Conservation (phyloP, 352 stramenopile species). For the Phytophthora hibernalis region DNA sequence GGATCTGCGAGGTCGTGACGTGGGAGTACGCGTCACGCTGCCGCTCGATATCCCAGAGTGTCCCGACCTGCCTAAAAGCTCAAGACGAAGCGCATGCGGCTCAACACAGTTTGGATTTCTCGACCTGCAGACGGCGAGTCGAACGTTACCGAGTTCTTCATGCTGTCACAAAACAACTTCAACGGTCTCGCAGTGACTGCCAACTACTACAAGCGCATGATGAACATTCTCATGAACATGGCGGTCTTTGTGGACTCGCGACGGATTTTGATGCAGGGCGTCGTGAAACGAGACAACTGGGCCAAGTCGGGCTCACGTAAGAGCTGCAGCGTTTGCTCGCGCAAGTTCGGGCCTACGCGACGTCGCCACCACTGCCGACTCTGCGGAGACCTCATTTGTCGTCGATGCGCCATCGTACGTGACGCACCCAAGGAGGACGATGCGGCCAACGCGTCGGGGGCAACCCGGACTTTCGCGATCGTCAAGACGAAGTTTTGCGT, state of each 20-base stretch:
- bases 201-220: constrained; percentile 62
- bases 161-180: constrained; percentile 68
- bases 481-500: constrained; percentile 79
- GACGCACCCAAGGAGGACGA: constrained; percentile 48
- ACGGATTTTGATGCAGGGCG: constrained; percentile 61
- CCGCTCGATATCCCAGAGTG: constrained; percentile 75
- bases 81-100: constrained; percentile 66
- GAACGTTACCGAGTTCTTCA: constrained; percentile 67
- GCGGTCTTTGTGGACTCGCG: constrained; percentile 62
- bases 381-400: constrained; percentile 83
- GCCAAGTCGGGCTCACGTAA: constrained; percentile 53
- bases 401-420: constrained; percentile 69
- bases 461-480: constrained; percentile 57
- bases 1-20: constrained; percentile 62
- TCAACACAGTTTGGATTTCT: constrained; percentile 62
- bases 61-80: constrained; percentile 54
- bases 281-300: constrained; percentile 57
- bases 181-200: constrained; percentile 45
- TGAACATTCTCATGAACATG: constrained; percentile 71
- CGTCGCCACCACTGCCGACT: constrained; percentile 79
- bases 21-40: constrained; percentile 71
- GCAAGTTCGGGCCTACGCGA: constrained; percentile 65
- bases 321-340: constrained; percentile 69
- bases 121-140: constrained; percentile 34
- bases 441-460: background rate